These are phyloP conservation scores for Puccinia polysora DNA, from an alignment of 1,284 basidiomycete genomes.

Conservation along the genomic window DNA sequence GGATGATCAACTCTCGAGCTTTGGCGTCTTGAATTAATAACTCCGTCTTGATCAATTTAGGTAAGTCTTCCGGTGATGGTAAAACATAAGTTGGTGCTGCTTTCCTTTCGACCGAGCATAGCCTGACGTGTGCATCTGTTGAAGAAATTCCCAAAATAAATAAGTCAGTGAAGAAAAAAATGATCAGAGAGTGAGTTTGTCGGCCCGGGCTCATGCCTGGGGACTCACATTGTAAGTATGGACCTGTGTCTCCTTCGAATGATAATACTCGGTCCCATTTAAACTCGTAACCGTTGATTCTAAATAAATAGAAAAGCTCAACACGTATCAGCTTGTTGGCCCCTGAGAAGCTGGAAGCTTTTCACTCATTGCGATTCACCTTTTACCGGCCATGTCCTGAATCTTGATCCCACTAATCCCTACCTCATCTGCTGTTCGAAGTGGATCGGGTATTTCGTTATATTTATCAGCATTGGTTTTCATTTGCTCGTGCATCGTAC, in stretches of 20 bases:
- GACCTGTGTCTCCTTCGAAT: constrained; percentile 92
- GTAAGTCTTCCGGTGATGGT: constrained; percentile 63
- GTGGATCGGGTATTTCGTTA: constrained; percentile 79
- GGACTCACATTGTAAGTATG: constrained; percentile 49
- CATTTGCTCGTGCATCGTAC: constrained; percentile 97
- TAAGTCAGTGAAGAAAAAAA: constrained; percentile 60
- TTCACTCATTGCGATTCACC: no score
- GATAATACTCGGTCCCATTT: constrained; percentile 92
- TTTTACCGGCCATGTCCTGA: constrained; percentile 92
- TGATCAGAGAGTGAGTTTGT: no score
- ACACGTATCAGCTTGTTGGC: no score
- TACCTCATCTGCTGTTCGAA: constrained; percentile 73
- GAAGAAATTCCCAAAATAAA: constrained; percentile 56
- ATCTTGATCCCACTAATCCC: constrained; percentile 97
- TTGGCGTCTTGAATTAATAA: constrained; percentile 65
- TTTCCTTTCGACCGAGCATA: constrained; percentile 87
- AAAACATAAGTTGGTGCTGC: constrained; percentile 72
- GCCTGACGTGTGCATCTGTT: constrained; percentile 89
- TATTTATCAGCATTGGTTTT: constrained; percentile 90
- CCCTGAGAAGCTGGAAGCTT: no score
- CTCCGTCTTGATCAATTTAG: constrained; percentile 65
- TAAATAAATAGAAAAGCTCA: constrained; percentile 51
- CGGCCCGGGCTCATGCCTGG: no score
- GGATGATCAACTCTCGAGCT: constrained; percentile 78
- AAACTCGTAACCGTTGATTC: constrained; percentile 95